phyloP scores from a whole-genome alignment of 768 basidiomycete genomes.

The Calocybe cyanea region DNA sequence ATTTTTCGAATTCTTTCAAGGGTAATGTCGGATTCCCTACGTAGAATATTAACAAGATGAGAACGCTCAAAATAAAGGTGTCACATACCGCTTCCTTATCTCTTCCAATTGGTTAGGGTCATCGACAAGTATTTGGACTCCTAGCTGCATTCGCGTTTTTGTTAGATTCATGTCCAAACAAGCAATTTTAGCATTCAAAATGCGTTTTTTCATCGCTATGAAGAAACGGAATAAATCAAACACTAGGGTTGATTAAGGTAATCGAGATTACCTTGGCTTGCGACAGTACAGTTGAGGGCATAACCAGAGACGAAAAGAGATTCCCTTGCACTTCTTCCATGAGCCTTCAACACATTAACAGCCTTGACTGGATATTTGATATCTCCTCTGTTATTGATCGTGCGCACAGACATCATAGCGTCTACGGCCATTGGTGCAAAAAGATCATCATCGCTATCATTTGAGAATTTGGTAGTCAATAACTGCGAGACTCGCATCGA shows the following conservation, averaged over 20 bases:
- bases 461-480: background rate
- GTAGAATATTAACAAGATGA: background rate
- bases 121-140: conserved; percentile 95
- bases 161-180: conserved; percentile 98
- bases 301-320: conserved; percentile 95
- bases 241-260: conserved; percentile 1
- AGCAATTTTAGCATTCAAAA: conserved; percentile 93
- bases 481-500: background rate
- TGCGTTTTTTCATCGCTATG: conserved; percentile 94
- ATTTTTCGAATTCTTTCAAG: conserved; percentile 96
- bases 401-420: conserved; percentile 96
- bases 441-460: conserved; percentile 87
- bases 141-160: conserved; percentile 96
- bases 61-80: background rate
- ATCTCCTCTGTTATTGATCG: conserved; percentile 90
- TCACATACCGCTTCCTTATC: conserved; percentile 80
- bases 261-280: conserved; percentile 80
- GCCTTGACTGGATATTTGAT: conserved; percentile 99
- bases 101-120: conserved; percentile 96
- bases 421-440: conserved; percentile 99
- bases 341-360: conserved; percentile 96
- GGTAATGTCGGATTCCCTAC: conserved; percentile 92
- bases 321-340: conserved; percentile 93
- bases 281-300: conserved; percentile 97
- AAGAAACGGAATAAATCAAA: background rate